phyloP scores from a whole-genome alignment of 2,329 filamentous ascomycete genomes.

The Neofusicoccum parvum region DNA sequence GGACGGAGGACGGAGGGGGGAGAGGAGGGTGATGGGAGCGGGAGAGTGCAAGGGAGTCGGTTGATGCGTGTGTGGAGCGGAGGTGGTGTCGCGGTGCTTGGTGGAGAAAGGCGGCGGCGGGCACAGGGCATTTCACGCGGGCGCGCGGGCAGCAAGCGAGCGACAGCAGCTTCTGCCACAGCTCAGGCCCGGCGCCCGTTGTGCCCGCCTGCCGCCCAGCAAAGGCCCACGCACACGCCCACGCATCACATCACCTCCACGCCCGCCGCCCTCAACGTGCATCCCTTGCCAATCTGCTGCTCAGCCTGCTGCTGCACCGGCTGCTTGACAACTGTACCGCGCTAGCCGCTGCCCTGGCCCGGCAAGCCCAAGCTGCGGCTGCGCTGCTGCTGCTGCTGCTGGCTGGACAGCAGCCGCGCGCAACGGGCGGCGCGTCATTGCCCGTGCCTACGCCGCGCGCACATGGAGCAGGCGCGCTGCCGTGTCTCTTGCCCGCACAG shows the following conservation, averaged over 20 bases:
- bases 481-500: not conserved
- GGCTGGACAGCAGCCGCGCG: not conserved
- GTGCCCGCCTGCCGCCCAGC: not conserved
- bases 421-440: not conserved
- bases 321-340: not conserved
- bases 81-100: constrained; percentile 3
- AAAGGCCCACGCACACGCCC: not conserved
- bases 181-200: too few relatives aligned
- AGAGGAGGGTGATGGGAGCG: not conserved
- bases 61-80: not conserved
- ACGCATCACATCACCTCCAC: constrained; percentile 1
- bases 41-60: not conserved
- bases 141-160: not conserved
- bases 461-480: not conserved
- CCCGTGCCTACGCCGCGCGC: not conserved
- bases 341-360: not conserved
- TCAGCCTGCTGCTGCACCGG: not conserved
- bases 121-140: not conserved
- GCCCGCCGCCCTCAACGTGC: not conserved
- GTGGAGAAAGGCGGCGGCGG: constrained; percentile 8
- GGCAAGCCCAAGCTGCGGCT: too few relatives aligned
- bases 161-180: not conserved
- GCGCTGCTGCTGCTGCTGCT: too few relatives aligned
- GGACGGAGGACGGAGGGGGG: not conserved
- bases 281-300: constrained; percentile 6